Conservation (phyloP, 1,284 basidiomycete species). For the Fomitopsis pinicola region DNA sequence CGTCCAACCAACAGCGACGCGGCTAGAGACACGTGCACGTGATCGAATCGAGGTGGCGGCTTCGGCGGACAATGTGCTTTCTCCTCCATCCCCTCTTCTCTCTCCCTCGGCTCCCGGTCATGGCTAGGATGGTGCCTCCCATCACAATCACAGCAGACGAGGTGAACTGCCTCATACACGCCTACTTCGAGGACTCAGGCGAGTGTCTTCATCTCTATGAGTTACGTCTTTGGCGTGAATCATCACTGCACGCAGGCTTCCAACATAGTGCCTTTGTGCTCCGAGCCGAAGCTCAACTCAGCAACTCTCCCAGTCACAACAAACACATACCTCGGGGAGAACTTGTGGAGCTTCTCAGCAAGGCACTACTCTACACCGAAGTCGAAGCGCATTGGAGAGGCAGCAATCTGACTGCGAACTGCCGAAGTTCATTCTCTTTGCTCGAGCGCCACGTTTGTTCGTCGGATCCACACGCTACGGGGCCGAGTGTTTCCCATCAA, state of each 20-base stretch:
- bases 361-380: constrained; percentile 79
- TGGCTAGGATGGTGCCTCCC: constrained; percentile 24
- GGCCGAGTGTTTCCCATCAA: background rate
- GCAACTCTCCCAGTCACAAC: constrained; percentile 57
- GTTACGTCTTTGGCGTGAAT: background rate
- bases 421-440: constrained; percentile 65
- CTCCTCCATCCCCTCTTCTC: constrained; percentile 1
- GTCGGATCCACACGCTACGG: constrained; percentile 28
- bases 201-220: background rate
- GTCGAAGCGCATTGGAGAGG: constrained; percentile 77
- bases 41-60: constrained; percentile 4
- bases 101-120: constrained; percentile 8
- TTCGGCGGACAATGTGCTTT: background rate
- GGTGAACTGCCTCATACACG: constrained; percentile 78
- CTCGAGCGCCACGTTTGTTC: constrained; percentile 68
- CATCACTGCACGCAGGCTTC: constrained; percentile 47
- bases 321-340: constrained; percentile 80
- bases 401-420: constrained; percentile 53
- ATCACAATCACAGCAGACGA: constrained; percentile 76
- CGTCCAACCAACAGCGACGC: background rate
- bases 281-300: constrained; percentile 64
- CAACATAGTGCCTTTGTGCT: constrained; percentile 75
- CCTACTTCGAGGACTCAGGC: constrained; percentile 82
- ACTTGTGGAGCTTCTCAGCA: constrained; percentile 74
- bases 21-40: background rate